phyloP scores from a whole-genome alignment of 306 rosid genomes.

The Hippophae gyantsensis region DNA sequence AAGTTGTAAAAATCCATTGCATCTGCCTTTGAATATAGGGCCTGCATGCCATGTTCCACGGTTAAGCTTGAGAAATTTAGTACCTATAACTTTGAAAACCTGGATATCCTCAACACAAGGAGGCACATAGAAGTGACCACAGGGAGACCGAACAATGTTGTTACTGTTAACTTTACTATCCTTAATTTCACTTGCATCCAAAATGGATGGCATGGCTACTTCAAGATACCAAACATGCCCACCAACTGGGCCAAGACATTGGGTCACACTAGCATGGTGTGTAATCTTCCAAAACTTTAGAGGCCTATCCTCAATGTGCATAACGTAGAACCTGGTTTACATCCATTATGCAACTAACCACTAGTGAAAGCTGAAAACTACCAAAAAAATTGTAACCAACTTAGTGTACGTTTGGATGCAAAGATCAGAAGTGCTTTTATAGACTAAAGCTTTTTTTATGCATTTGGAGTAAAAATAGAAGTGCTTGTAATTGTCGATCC shows the following conservation, averaged over 20 bases:
- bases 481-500: too few species aligned
- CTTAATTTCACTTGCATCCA: constrained; percentile 27
- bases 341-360: background rate
- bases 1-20: constrained; percentile 64
- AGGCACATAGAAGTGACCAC: constrained; percentile 56
- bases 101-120: constrained; percentile 50
- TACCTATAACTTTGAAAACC: constrained; percentile 57
- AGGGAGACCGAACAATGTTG: constrained; percentile 27
- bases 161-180: constrained; percentile 13
- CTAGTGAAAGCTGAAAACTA: background rate
- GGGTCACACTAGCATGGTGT: constrained; percentile 81
- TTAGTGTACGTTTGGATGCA: too few species aligned
- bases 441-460: too few species aligned
- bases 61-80: constrained; percentile 69
- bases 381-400: background rate
- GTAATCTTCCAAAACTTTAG: constrained; percentile 49
- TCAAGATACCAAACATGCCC: constrained; percentile 78
- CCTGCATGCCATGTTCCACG: constrained; percentile 96
- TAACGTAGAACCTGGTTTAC: constrained; percentile 51
- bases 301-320: constrained; percentile 49
- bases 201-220: constrained; percentile 66
- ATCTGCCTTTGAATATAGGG: constrained; percentile 49
- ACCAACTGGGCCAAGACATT: constrained; percentile 79
- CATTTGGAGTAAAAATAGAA: too few species aligned
- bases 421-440: too few species aligned